Conservation (phyloP, 345 rosid species). For the Draba incana region DNA sequence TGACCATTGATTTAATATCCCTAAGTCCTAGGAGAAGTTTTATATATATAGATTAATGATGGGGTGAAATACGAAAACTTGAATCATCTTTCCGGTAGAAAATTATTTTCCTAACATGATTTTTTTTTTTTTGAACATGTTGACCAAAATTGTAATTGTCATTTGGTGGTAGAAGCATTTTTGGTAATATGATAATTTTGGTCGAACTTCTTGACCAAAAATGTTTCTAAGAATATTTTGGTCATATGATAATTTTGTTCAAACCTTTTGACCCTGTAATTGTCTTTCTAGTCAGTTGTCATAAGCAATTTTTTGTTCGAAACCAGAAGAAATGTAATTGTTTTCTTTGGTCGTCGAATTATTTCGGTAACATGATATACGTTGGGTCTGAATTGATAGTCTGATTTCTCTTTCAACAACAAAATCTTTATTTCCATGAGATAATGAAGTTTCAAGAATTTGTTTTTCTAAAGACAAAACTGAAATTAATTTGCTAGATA, state of each 20-base stretch:
- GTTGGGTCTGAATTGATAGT: not conserved
- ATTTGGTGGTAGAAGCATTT: not conserved
- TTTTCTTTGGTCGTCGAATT: not conserved
- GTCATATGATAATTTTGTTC: not conserved
- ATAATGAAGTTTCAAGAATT: slow-evolving; percentile 10
- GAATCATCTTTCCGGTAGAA: no score
- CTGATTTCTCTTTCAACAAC: not conserved
- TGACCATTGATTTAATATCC: no score
- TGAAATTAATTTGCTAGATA: no score
- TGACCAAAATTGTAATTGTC: no score
- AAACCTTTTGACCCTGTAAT: not conserved
- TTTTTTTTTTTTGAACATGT: no score
- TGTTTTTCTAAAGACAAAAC: slow-evolving; percentile 22
- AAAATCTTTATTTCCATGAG: not conserved
- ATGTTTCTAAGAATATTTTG: not conserved
- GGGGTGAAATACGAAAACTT: no score
- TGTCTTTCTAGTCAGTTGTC: not conserved
- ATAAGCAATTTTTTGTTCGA: not conserved
- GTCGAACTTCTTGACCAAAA: not conserved
- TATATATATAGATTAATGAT: no score
- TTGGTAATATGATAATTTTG: not conserved
- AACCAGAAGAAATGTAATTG: not conserved
- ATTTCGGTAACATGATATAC: not conserved
- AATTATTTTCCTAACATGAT: no score
- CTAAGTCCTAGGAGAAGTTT: no score